Evolutionary conservation across 2,329 filamentous ascomycete species (phyloP), one percentile per base, ranked within the genome.

Genomic region (Penicillium hordei): DNA sequence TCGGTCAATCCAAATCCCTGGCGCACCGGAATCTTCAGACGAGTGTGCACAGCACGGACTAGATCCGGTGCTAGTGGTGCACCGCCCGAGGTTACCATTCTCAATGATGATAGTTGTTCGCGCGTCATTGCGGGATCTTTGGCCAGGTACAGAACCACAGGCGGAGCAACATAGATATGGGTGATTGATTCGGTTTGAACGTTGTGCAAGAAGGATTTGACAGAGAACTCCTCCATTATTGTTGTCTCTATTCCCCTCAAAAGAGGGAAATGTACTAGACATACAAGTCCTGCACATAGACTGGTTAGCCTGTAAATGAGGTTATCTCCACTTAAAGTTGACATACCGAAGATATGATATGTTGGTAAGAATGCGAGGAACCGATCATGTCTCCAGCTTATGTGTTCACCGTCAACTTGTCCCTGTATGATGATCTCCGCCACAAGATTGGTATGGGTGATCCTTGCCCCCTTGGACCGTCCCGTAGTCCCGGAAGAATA

Each of bases 401-500:
- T 50, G 39, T 55, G 45, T 2, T 27, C 9, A 0, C 49, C 52
- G 12, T 62, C 62, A 12, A 55, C 48, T 4, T 29, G 44, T 4
- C 46, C n/a, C 19, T 59, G 56, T 27, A 65, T 50, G 8, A 60
- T 21, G n/a, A 66, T 27, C 19, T 55, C 48, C 0, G 61, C 52
- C 12, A 66, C 63, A 17, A 65, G 50, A 38, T 68, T 66, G 5
- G 33, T 31, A 44, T 68, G 65, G 1, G 60, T 60, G 2, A 66
- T 10, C 55, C 60, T 63, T 19, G 65, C 62, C 2, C 68, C 69
- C 55, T 73, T 72, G 0, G 70, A 68, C 0, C 58, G 60, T 5
- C 70, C 70, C 1, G 68, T 71, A 4, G 70, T 73, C 3, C 70
- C 70, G n/a, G 68, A 70, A 15, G 65, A 69, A 46, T 72, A 73